These are phyloP conservation scores for Puccinellia tenuiflora DNA, from an alignment of 176 grass and related monocot species.

Conservation along the genomic window DNA sequence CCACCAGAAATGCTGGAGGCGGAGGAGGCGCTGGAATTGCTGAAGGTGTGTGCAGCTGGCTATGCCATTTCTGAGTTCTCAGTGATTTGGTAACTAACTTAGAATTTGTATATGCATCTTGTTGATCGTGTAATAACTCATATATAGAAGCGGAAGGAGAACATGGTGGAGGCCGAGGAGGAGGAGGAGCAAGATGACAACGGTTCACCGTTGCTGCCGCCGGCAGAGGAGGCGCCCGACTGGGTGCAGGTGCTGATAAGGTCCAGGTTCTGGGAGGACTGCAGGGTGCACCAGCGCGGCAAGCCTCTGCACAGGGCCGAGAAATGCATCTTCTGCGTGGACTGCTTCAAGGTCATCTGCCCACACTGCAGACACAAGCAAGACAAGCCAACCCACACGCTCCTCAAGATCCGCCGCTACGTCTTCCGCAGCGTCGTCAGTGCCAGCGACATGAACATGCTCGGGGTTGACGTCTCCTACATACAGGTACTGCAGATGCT, in stretches of 20 bases:
- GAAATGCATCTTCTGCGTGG: conserved; percentile 22
- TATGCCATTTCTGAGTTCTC: too few species aligned
- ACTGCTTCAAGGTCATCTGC: conserved; percentile 25
- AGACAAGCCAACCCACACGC: neutral
- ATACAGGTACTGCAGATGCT: conserved; percentile 27
- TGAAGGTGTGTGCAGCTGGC: too few species aligned
- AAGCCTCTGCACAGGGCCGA: conserved; percentile 9
- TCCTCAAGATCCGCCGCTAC: conserved; percentile 36
- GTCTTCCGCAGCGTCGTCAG: conserved; percentile 35
- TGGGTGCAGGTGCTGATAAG: neutral
- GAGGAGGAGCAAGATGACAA: neutral
- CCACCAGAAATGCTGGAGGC: too few species aligned
- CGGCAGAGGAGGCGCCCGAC: neutral
- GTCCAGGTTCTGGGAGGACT: conserved; percentile 9
- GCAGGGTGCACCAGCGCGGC: conserved; percentile 16
- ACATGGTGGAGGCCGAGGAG: neutral
- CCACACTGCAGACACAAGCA: neutral
- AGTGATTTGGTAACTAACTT: neutral
- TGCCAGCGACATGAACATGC: neutral
- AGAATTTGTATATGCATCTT: neutral
- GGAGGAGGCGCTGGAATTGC: too few species aligned
- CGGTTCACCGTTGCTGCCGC: neutral
- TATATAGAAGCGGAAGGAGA: neutral
- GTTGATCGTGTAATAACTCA: neutral
- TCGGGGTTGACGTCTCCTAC: conserved; percentile 20